Conservation (phyloP, 345 rosid species). For the Noccaea bulbosa region DNA sequence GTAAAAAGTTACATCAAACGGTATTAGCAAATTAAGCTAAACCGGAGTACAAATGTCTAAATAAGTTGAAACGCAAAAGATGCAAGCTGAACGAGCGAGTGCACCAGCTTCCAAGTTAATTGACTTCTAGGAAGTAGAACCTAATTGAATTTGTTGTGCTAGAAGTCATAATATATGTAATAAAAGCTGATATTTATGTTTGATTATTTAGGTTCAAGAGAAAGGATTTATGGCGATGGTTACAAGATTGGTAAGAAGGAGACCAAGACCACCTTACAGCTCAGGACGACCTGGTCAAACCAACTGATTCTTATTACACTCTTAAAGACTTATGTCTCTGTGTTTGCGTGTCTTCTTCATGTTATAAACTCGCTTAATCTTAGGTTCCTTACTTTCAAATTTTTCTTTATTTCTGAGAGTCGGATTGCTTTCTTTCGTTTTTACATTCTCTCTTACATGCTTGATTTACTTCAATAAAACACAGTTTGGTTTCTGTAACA, state of each 20-base stretch:
- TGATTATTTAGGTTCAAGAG: slow-evolving; percentile 35
- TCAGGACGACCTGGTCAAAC: slow-evolving; percentile 40
- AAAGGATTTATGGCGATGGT: slow-evolving; percentile 35
- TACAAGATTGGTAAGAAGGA: slow-evolving; percentile 17
- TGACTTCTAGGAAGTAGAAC: background rate
- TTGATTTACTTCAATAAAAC: slow-evolving; percentile 1
- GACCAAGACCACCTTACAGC: slow-evolving; percentile 37
- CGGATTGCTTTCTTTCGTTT: background rate
- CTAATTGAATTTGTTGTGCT: background rate
- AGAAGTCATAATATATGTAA: slow-evolving; percentile 16
- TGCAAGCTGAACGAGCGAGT: too few relatives aligned
- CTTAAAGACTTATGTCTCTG: slow-evolving; percentile 7
- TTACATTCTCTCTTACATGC: background rate
- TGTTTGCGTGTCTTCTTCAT: slow-evolving; percentile 4
- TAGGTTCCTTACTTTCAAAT: background rate
- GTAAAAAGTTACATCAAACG: background rate
- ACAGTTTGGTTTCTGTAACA: slow-evolving; percentile 11
- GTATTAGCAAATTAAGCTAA: background rate
- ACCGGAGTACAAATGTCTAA: background rate
- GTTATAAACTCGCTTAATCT: slow-evolving; percentile 7
- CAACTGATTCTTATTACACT: slow-evolving; percentile 27
- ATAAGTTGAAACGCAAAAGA: background rate
- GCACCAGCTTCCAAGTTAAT: background rate
- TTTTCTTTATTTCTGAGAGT: slow-evolving; percentile 3
- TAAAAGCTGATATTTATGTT: slow-evolving; percentile 10